These are phyloP conservation scores for Saturnispora galanensis DNA, from an alignment of 805 yeast species.

Conservation along the genomic window DNA sequence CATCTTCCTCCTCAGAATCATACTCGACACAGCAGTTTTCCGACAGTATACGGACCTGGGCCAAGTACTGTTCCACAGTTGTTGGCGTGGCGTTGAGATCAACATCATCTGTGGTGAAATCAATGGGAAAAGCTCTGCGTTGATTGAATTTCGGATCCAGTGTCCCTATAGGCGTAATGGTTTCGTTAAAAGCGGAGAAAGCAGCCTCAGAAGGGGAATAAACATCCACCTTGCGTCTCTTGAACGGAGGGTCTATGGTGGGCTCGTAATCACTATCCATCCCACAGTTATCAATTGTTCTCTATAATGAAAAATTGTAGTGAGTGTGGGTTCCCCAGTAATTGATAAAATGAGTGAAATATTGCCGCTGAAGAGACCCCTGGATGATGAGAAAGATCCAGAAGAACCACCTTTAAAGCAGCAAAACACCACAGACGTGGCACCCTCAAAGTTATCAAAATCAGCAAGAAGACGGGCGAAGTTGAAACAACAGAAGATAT, in stretches of 20 bases:
- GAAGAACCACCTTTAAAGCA: not conserved
- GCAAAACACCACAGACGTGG: not conserved
- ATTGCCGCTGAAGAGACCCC: constrained; percentile 6
- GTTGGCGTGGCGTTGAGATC: constrained; percentile 15
- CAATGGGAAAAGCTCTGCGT: constrained; percentile 27
- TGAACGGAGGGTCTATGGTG: no score
- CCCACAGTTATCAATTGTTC: not conserved
- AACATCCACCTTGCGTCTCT: no score
- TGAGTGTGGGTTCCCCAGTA: not conserved
- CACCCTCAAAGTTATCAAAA: not conserved
- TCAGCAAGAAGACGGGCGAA: not conserved
- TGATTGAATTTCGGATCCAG: constrained; percentile 30
- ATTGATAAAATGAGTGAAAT: not conserved
- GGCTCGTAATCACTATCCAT: no score
- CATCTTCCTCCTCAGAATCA: constrained; percentile 7
- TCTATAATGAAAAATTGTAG: not conserved
- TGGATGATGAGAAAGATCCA: constrained; percentile 10
- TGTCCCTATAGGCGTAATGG: constrained; percentile 19
- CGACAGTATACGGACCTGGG: constrained; percentile 26
- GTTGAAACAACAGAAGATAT: not conserved
- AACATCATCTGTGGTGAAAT: constrained; percentile 13
- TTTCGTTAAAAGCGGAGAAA: not conserved
- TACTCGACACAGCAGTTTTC: constrained; percentile 4
- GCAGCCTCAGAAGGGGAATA: no score
- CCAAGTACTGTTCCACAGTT: constrained; percentile 25